phyloP scores from a whole-genome alignment of 352 stramenopile species.

The Phytophthora kernoviae region DNA sequence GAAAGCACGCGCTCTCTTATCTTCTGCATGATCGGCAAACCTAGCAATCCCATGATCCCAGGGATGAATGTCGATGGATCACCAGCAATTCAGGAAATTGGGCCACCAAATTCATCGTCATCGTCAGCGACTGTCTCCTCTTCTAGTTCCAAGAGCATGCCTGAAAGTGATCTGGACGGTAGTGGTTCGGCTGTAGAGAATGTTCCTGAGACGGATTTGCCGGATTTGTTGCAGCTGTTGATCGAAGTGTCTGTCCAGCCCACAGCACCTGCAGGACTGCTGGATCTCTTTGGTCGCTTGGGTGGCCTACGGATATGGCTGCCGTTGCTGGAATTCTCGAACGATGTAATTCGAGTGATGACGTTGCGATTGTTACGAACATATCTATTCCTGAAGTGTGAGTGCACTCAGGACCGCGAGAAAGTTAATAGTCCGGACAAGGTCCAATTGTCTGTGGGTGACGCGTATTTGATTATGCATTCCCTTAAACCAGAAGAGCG shows the following conservation, averaged over 20 bases:
- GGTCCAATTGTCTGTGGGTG: slow-evolving; percentile 75
- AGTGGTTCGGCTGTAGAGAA: slow-evolving; percentile 72
- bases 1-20: slow-evolving; percentile 83
- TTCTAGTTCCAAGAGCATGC: slow-evolving; percentile 53
- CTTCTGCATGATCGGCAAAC: slow-evolving; percentile 89
- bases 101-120: slow-evolving; percentile 34
- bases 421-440: slow-evolving; percentile 71
- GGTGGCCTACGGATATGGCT: slow-evolving; percentile 85
- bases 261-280: slow-evolving; percentile 67
- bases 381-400: slow-evolving; percentile 80
- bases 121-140: slow-evolving; percentile 48
- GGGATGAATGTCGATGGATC: slow-evolving; percentile 70
- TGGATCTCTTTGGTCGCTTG: slow-evolving; percentile 77
- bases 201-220: slow-evolving; percentile 71
- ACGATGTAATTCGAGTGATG: slow-evolving; percentile 79
- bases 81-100: slow-evolving; percentile 53
- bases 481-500: slow-evolving; percentile 71
- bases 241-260: slow-evolving; percentile 80
- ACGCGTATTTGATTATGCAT: slow-evolving; percentile 84
- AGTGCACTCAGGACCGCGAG: slow-evolving; percentile 67
- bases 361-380: slow-evolving; percentile 78
- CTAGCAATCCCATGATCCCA: slow-evolving; percentile 71
- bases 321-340: slow-evolving; percentile 75
- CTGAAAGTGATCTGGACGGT: slow-evolving; percentile 70
- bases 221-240: slow-evolving; percentile 75